Conservation (phyloP, 352 stramenopile genomes). For the Globisporangium megalacanthum region DNA sequence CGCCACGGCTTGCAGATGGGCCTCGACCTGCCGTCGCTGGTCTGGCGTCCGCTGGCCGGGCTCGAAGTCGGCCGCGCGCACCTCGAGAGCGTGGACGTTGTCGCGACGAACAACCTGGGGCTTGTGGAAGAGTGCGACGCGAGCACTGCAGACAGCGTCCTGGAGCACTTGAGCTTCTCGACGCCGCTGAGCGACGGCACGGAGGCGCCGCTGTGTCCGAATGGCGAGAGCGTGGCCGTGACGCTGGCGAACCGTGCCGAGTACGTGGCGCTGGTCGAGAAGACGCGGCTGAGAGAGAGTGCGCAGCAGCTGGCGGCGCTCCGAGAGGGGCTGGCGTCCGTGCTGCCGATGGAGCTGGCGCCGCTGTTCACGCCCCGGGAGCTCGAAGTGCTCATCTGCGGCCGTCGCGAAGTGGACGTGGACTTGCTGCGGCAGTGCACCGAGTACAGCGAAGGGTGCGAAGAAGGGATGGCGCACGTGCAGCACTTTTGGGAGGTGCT, state of each 20-base stretch:
- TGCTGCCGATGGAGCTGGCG: conserved; percentile 96
- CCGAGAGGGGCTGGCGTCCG: conserved; percentile 86
- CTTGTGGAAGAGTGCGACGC: conserved; percentile 50
- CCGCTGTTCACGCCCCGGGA: conserved; percentile 95
- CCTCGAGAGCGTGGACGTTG: conserved; percentile 77
- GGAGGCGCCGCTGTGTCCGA: conserved; percentile 59
- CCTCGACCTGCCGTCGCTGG: conserved; percentile 82
- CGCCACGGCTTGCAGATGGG: conserved; percentile 94
- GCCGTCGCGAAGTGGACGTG: conserved; percentile 95
- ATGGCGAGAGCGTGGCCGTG: conserved; percentile 66
- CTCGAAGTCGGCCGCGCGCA: conserved; percentile 72
- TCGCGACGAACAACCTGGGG: conserved; percentile 58
- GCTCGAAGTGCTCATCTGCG: conserved; percentile 95
- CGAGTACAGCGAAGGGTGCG: conserved; percentile 95
- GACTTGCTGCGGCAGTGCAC: conserved; percentile 94
- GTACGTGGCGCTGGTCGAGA: conserved; percentile 69
- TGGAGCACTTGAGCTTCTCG: conserved; percentile 73
- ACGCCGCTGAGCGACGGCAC: conserved; percentile 77
- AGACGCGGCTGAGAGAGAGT: conserved; percentile 73
- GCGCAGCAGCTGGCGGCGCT: conserved; percentile 71
- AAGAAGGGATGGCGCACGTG: conserved; percentile 89
- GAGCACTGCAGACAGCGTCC: conserved; percentile 34
- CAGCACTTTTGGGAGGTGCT: conserved; percentile 96
- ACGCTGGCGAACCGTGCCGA: conserved; percentile 48
- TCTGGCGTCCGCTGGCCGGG: conserved; percentile 82